Conservation (phyloP, 176 grass and related monocot genomes). For the Aegilops umbellulata region DNA sequence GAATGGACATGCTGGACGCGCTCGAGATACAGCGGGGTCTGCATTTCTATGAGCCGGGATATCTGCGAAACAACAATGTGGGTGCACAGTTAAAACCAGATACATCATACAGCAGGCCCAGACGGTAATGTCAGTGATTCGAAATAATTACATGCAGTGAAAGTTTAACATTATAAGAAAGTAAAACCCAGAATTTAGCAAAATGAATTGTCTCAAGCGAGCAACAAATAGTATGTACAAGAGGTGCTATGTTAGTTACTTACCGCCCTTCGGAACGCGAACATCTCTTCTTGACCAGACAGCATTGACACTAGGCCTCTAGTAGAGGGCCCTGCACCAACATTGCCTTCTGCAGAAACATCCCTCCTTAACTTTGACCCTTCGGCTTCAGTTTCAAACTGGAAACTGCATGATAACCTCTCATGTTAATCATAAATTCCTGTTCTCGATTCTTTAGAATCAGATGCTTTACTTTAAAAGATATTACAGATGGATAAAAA, state of each 20-base stretch:
- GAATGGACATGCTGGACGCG: slow-evolving; percentile 45
- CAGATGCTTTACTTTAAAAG: not conserved
- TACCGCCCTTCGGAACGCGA: slow-evolving; percentile 85
- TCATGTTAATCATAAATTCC: not conserved
- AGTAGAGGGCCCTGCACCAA: slow-evolving; percentile 41
- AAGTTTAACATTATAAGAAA: not conserved
- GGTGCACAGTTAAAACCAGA: not conserved
- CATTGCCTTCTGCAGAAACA: slow-evolving; percentile 66
- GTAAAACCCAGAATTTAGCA: not conserved
- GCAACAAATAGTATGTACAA: not conserved
- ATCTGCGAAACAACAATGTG: slow-evolving; percentile 44
- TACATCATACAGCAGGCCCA: not conserved
- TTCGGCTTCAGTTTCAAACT: slow-evolving; percentile 86
- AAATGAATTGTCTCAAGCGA: not conserved
- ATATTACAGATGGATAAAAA: not conserved
- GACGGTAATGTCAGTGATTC: not conserved
- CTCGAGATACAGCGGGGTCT: slow-evolving; percentile 68
- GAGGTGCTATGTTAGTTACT: slow-evolving; percentile 13
- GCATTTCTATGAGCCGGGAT: slow-evolving; percentile 86
- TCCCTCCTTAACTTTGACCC: slow-evolving; percentile 64
- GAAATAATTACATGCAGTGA: not conserved
- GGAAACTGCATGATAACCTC: slow-evolving; percentile 55
- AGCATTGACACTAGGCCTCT: slow-evolving; percentile 55
- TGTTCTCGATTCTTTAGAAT: not conserved
- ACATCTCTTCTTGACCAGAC: slow-evolving; percentile 89